Evolutionary conservation across 495 filamentous ascomycete species (phyloP).

Genomic region (Elasticomyces elasticus): DNA sequence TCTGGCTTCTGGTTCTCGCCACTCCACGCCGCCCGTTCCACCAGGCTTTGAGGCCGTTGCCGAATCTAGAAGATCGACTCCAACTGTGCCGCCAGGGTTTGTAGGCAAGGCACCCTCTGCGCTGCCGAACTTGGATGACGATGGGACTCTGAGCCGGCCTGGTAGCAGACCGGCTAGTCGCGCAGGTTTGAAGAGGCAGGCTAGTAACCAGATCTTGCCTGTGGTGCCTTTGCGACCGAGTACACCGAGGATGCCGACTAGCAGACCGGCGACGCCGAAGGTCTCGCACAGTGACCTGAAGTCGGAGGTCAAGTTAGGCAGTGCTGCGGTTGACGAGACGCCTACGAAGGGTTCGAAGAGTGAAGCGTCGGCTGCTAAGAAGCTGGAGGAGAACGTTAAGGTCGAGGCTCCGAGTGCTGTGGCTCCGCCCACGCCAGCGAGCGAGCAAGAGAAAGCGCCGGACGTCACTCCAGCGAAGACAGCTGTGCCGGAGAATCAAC

Average conservation of each 20-base stretch:
- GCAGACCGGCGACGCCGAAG: neutral
- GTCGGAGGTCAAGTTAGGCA: neutral
- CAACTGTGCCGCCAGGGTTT: constrained; percentile 12
- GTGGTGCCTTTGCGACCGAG: constrained; percentile 12
- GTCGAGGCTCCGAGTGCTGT: neutral
- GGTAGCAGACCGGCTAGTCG: constrained; percentile 3
- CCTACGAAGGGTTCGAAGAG: constrained; percentile 5
- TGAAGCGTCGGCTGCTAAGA: neutral
- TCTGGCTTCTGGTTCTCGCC: neutral
- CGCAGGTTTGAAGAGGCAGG: constrained; percentile 10
- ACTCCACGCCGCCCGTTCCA: constrained; percentile 19
- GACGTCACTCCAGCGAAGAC: neutral
- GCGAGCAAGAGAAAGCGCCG: neutral
- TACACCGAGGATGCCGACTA: neutral
- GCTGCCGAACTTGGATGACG: constrained; percentile 12
- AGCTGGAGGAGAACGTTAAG: neutral
- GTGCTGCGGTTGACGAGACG: constrained; percentile 7
- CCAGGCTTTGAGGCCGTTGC: constrained; percentile 18
- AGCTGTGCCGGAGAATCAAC: neutral
- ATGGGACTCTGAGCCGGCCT: neutral
- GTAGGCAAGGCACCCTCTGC: constrained; percentile 2
- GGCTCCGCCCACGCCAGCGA: neutral
- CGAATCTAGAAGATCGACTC: constrained; percentile 11
- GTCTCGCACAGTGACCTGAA: neutral
- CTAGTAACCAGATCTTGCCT: constrained; percentile 7